Evolutionary conservation across 2,329 filamentous ascomycete species (phyloP).

Genomic region (Aspergillus tanneri): DNA sequence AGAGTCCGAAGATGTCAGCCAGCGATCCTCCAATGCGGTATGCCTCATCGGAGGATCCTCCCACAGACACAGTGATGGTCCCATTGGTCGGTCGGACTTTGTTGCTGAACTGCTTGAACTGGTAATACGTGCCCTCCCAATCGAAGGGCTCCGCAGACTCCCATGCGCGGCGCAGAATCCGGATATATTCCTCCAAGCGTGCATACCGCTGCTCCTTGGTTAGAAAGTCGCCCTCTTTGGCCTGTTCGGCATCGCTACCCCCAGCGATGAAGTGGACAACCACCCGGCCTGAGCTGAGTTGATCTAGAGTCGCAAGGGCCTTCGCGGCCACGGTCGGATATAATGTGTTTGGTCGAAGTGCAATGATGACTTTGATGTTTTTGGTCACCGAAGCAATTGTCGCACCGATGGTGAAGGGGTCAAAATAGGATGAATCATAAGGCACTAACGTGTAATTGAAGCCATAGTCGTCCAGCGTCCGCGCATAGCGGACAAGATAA

Average conservation of each 20-base stretch:
- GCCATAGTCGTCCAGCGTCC: conserved; percentile 58
- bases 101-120: conserved; percentile 60
- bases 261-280: conserved; percentile 65
- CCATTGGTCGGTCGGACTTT: conserved; percentile 55
- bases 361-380: conserved; percentile 61
- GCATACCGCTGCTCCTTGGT: conserved; percentile 59
- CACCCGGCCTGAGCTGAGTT: conserved; percentile 57
- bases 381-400: conserved; percentile 59
- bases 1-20: conserved; percentile 63
- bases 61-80: conserved; percentile 58
- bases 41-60: conserved; percentile 59
- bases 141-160: conserved; percentile 58
- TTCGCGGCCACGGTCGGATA: conserved; percentile 64
- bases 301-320: conserved; percentile 60
- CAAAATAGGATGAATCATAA: conserved; percentile 56
- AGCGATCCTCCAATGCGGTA: conserved; percentile 60
- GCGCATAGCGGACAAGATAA: conserved; percentile 57
- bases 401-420: conserved; percentile 60
- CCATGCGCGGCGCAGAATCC: conserved; percentile 60
- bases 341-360: conserved; percentile 60
- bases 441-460: conserved; percentile 64
- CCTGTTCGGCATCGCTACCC: conserved; percentile 60
- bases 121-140: conserved; percentile 61
- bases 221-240: conserved; percentile 60
- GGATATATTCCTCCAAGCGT: conserved; percentile 62